Base-by-base conservation (phyloP, 345 rosid genomes). In the Heritiera fomes region DNA sequence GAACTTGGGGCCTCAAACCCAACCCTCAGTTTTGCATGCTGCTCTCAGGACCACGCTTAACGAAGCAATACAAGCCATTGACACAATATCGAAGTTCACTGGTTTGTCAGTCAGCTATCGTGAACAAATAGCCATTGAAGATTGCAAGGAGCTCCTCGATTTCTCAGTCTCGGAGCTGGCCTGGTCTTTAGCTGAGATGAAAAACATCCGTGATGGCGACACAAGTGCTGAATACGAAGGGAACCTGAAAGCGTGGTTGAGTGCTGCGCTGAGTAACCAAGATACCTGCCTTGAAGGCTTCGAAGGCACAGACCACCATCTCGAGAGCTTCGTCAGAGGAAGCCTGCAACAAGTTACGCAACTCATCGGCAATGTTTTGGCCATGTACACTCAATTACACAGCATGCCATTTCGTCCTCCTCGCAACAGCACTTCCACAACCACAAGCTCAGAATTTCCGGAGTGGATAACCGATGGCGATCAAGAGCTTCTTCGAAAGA, bases 241-340 rank as follows among this genome's bases (percentile, higher is more conserved):
- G 9, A 91, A 93, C 73, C 87, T 92, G 13, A 91, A 92, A 73
- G 91, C 97, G 41, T 95, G 97, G 89, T 85, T 93, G 20, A 92
- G 97, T 71, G 98, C 99, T 6, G 96, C 98, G 2, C 81, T 93
- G 82, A 92, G 96, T 79, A 95, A 95, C 84, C 97, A 91, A 82
- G 96, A 95, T 73, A 93, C 99, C 2, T 95, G 99, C 80, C 82
- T 95, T 20, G 99, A 95, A 83, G 98, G 94, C n/a, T 92, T 84
- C 46, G 95, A 93, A 79, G 98, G 97, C 68, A 96, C 98, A 1
- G 95, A 92, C 65, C 82, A 89, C 6, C 91, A 77, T 50, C 79
- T 91, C 0, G 91, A 88, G 83, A 81, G 81, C 61, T 84, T 91
- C 84, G 82, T 96, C 73, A 83, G 82, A 78, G 95, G 89, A 43